Conservation (phyloP, 805 yeast species). For the Monosporozyma solicola region DNA sequence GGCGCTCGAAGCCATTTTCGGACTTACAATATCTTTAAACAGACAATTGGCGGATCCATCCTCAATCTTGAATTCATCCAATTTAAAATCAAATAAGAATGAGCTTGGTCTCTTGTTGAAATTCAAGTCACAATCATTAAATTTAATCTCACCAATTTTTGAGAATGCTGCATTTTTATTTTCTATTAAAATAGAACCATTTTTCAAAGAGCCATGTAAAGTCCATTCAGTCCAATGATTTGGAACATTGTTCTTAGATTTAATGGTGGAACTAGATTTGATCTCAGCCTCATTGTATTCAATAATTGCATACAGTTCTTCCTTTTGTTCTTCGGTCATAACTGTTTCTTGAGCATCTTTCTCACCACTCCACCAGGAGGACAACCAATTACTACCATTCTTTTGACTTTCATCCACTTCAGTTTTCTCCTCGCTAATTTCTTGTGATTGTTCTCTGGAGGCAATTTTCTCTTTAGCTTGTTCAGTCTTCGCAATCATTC, state of each 20-base stretch:
- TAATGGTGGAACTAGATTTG: slow-evolving; percentile 34
- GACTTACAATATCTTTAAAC: slow-evolving; percentile 84
- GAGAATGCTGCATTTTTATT: slow-evolving; percentile 45
- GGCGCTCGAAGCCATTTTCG: slow-evolving; percentile 39
- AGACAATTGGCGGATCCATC: slow-evolving; percentile 75
- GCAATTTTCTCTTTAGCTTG: slow-evolving; percentile 45
- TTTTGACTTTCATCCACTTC: slow-evolving; percentile 1
- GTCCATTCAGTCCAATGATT: slow-evolving; percentile 31
- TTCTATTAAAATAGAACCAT: slow-evolving; percentile 66
- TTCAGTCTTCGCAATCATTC: slow-evolving; percentile 68
- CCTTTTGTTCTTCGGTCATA: slow-evolving; percentile 77
- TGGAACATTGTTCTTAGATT: slow-evolving; percentile 59
- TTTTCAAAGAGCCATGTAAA: slow-evolving; percentile 55
- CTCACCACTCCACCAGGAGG: slow-evolving; percentile 57
- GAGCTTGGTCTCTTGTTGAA: slow-evolving; percentile 76
- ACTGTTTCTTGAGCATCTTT: slow-evolving; percentile 24
- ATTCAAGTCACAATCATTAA: slow-evolving; percentile 72
- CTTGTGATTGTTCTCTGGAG: slow-evolving; percentile 9
- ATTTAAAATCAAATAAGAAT: slow-evolving; percentile 56
- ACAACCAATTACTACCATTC: slow-evolving; percentile 48
- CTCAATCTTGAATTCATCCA: slow-evolving; percentile 75
- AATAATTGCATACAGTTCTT: slow-evolving; percentile 87
- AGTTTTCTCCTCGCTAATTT: not conserved
- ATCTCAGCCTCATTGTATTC: slow-evolving; percentile 69
- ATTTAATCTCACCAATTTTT: slow-evolving; percentile 43